Percentiles rank a stretch among this genome's conserved stretches.
Conservation (phyloP, 805 yeast species). For the Teunomyces lycoperdinae region DNA sequence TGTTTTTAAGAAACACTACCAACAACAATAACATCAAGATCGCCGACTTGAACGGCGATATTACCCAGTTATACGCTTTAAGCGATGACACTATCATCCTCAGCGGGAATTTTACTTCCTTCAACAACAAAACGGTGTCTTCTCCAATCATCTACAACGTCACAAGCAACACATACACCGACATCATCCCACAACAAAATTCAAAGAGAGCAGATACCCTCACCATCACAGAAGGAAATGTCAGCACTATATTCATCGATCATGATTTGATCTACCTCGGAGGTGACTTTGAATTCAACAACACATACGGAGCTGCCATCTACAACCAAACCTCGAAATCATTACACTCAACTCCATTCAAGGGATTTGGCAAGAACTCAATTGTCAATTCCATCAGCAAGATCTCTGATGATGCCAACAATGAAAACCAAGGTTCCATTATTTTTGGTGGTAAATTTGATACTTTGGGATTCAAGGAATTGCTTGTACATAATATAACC, state of each 20-base stretch:
- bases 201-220: conserved; percentile 16
- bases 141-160: conserved; percentile 38
- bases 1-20: conserved; percentile 22
- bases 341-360: conserved; percentile 57
- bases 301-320: conserved; percentile 56
- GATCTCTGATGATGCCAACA: conserved; percentile 32
- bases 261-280: conserved; percentile 66
- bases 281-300: conserved; percentile 62
- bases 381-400: conserved; percentile 60
- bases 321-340: conserved; percentile 50
- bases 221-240: conserved; percentile 24
- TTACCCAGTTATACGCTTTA: conserved; percentile 25
- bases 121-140: conserved; percentile 22
- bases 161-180: conserved; percentile 20
- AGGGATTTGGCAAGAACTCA: conserved; percentile 68
- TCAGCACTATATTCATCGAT: conserved; percentile 37
- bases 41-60: conserved; percentile 31
- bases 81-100: conserved; percentile 28
- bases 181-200: conserved; percentile 17
- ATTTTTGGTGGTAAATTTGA: conserved; percentile 79
- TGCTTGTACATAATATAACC: conserved; percentile 37
- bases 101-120: conserved; percentile 34
- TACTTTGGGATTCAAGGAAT: conserved; percentile 52
- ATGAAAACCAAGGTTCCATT: conserved; percentile 41
- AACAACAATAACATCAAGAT: conserved; percentile 16